Percentiles rank a stretch among this genome's conserved stretches.
phyloP scores from a whole-genome alignment of 768 basidiomycete genomes.

The Pilatotrama ljubarskyi region DNA sequence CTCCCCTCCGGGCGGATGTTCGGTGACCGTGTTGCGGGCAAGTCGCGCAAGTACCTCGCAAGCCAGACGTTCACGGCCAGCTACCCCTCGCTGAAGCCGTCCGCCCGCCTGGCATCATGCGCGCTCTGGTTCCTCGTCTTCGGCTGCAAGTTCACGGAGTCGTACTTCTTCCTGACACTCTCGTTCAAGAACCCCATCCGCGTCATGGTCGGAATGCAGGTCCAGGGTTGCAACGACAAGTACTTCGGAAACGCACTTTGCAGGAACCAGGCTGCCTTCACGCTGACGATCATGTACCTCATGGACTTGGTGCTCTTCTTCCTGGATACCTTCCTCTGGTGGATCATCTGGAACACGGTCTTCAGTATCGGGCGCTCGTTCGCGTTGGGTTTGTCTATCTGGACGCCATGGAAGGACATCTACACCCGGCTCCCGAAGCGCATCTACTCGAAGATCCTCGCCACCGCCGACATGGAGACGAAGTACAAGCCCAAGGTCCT shows the following conservation, averaged over 20 bases:
- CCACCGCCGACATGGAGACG: constrained; percentile 94
- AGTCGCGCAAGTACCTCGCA: constrained; percentile 95
- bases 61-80: constrained; percentile 98
- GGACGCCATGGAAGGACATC: constrained; percentile 99
- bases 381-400: constrained; percentile 89
- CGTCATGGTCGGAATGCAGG: constrained; percentile 96
- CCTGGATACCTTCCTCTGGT: constrained; percentile 99
- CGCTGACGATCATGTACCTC: constrained; percentile 96
- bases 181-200: constrained; percentile 92
- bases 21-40: constrained; percentile 94
- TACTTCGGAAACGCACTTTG: constrained; percentile 85
- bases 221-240: constrained; percentile 87
- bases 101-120: constrained; percentile 76
- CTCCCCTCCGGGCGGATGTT: constrained; percentile 99
- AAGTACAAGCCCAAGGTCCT: constrained; percentile 99
- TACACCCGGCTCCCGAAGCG: constrained; percentile 94
- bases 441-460: constrained; percentile 93
- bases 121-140: constrained; percentile 91
- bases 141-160: constrained; percentile 94
- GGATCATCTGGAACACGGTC: constrained; percentile 98
- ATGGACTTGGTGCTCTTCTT: constrained; percentile 98
- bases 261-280: constrained; percentile 91
- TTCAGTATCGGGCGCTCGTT: constrained; percentile 89
- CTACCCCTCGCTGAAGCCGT: constrained; percentile 69
- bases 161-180: constrained; percentile 96